These are phyloP conservation scores for Alternaria sp. DNA, from an alignment of 2,329 filamentous ascomycete genomes.

Conservation along the genomic window DNA sequence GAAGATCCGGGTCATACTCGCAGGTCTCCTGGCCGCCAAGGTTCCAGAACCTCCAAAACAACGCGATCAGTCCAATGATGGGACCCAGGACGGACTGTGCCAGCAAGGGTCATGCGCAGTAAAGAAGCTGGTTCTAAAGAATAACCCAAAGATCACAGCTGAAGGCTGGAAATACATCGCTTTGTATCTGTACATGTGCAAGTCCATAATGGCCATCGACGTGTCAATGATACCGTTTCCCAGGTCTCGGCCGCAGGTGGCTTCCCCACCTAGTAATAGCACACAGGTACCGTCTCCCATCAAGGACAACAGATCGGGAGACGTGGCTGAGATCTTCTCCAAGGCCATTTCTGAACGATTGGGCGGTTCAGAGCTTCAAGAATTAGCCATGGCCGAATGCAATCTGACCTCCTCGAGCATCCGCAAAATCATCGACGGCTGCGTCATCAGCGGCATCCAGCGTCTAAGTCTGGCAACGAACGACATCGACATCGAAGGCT, in stretches of 20 bases:
- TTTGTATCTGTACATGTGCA: conserved; percentile 89
- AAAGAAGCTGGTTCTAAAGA: conserved; percentile 86
- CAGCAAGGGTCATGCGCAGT: conserved; percentile 70
- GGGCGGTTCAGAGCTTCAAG: conserved; percentile 77
- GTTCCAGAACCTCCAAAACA: conserved; percentile 65
- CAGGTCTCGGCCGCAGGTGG: conserved; percentile 25
- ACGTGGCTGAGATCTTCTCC: conserved; percentile 72
- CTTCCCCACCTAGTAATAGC: conserved; percentile 27
- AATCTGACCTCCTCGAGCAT: conserved; percentile 75
- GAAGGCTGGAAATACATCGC: conserved; percentile 93
- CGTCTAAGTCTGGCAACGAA: conserved; percentile 87
- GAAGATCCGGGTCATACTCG: conserved; percentile 83
- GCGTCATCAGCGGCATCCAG: conserved; percentile 78
- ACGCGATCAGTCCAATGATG: conserved; percentile 18
- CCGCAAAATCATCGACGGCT: conserved; percentile 78
- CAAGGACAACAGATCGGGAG: conserved; percentile 48
- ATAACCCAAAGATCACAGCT: conserved; percentile 81
- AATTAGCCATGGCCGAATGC: conserved; percentile 84
- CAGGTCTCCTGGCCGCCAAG: conserved; percentile 83
- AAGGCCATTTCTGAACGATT: conserved; percentile 80
- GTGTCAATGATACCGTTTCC: conserved; percentile 81
- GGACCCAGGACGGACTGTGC: conserved; percentile 26
- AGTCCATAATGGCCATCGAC: conserved; percentile 84
- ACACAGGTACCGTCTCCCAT: conserved; percentile 14
- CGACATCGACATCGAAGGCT: conserved; percentile 73